Conservation (phyloP, 1,139 yeast species). For the Zygosaccharomyces pseudobailii region DNA sequence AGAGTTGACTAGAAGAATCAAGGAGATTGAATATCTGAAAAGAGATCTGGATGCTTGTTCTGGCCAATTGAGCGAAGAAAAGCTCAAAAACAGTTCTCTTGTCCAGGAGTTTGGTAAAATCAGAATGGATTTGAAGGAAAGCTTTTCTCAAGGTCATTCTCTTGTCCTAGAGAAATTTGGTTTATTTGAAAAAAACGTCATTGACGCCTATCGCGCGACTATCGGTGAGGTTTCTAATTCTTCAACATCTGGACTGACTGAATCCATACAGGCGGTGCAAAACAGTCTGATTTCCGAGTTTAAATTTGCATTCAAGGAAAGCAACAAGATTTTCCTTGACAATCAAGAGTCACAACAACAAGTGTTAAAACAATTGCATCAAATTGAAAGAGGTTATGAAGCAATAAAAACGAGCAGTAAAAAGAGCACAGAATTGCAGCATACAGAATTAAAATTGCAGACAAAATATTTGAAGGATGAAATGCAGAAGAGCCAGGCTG, state of each 20-base stretch:
- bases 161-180: conserved; percentile 1
- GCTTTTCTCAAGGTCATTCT: conserved; percentile 3
- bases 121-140: neutral
- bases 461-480: neutral
- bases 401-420: conserved; percentile 4
- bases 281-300: neutral
- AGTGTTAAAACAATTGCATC: neutral
- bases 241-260: conserved; percentile 1
- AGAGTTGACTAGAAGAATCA: conserved; percentile 21
- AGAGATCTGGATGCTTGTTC: conserved; percentile 30
- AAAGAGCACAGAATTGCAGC: conserved; percentile 1
- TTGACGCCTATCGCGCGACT: neutral
- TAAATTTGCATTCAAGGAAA: neutral
- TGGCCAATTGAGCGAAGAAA: conserved; percentile 34
- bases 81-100: conserved; percentile 24
- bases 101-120: conserved; percentile 19
- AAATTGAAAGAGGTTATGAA: neutral
- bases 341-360: neutral
- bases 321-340: neutral
- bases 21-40: conserved; percentile 30
- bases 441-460: neutral
- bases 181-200: neutral
- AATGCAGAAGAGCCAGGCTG: neutral
- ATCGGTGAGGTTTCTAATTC: neutral
- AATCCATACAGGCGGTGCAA: neutral